phyloP scores from a whole-genome alignment of 306 rosid species.

The Gynostemma pentaphyllum region DNA sequence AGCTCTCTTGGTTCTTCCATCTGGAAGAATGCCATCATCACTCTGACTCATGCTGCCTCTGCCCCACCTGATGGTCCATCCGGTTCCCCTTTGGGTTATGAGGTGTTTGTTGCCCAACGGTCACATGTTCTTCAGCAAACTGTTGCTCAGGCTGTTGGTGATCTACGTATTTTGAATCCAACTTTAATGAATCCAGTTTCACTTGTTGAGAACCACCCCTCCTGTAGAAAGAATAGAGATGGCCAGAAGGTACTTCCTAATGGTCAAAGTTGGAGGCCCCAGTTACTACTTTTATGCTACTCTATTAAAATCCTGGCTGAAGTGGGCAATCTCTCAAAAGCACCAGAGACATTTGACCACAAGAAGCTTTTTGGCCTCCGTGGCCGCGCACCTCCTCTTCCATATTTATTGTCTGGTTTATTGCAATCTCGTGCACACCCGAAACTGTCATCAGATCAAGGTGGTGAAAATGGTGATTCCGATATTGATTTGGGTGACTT shows the following conservation, averaged over 20 bases:
- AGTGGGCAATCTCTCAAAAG: slow-evolving; percentile 49
- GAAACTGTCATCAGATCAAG: slow-evolving; percentile 79
- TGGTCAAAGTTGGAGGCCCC: slow-evolving; percentile 90
- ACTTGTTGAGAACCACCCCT: slow-evolving; percentile 90
- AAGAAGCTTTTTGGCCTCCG: slow-evolving; percentile 86
- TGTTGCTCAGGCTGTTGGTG: slow-evolving; percentile 95
- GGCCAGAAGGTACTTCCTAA: slow-evolving; percentile 95
- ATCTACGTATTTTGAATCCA: slow-evolving; percentile 75
- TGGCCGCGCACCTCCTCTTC: slow-evolving; percentile 81
- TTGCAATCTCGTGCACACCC: slow-evolving; percentile 89
- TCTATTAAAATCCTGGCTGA: slow-evolving; percentile 85
- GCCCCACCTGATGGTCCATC: slow-evolving; percentile 99
- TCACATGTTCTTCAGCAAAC: slow-evolving; percentile 86
- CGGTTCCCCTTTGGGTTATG: slow-evolving; percentile 81
- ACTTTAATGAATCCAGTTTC: slow-evolving; percentile 75
- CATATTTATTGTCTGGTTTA: slow-evolving; percentile 76
- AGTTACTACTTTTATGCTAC: slow-evolving; percentile 67
- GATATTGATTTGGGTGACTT: slow-evolving; percentile 80
- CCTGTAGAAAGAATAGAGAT: slow-evolving; percentile 90
- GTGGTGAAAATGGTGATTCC: slow-evolving; percentile 87
- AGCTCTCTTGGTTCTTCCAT: slow-evolving; percentile 60
- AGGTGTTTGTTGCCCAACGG: slow-evolving; percentile 85
- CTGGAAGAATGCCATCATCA: slow-evolving; percentile 72
- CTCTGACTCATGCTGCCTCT: slow-evolving; percentile 83
- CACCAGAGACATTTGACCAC: slow-evolving; percentile 69